Evolutionary conservation across 2,329 filamentous ascomycete species (phyloP).

Genomic region (Neophaeococcomyces aloes): DNA sequence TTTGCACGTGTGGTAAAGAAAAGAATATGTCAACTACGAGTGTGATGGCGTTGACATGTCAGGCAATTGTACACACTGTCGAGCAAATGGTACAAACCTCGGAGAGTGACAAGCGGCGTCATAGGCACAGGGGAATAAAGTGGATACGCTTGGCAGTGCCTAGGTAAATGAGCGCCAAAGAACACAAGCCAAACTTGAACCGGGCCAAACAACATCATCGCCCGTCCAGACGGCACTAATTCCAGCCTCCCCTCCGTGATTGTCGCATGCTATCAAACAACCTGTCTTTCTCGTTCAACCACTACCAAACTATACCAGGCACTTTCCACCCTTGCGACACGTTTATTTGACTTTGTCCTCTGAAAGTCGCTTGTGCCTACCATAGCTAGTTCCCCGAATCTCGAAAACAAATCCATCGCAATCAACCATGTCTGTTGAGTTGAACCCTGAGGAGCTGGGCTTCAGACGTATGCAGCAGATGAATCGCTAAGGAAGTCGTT

Average conservation of each 20-base stretch:
- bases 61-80: background rate
- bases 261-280: slow-evolving; percentile 2
- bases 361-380: too few species aligned
- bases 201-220: too few species aligned
- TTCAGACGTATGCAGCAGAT: slow-evolving; percentile 60
- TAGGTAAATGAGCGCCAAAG: too few species aligned
- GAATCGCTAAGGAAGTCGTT: slow-evolving; percentile 2
- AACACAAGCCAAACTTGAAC: background rate
- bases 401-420: background rate
- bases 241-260: background rate
- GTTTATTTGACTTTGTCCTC: background rate
- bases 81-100: background rate
- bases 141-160: background rate
- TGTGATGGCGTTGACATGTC: too few species aligned
- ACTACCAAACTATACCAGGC: slow-evolving; percentile 14
- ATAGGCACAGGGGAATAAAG: too few species aligned
- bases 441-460: slow-evolving; percentile 80
- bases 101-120: background rate
- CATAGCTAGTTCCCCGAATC: background rate
- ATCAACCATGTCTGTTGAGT: slow-evolving; percentile 78
- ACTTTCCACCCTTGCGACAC: slow-evolving; percentile 10
- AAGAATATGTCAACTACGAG: too few species aligned
- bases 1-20: too few species aligned
- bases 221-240: background rate
- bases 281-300: background rate